Percentiles rank a stretch among this genome's conserved stretches.
Evolutionary conservation across 495 filamentous ascomycete genomes (phyloP).

Genomic region (Cercophora newfieldiana): DNA sequence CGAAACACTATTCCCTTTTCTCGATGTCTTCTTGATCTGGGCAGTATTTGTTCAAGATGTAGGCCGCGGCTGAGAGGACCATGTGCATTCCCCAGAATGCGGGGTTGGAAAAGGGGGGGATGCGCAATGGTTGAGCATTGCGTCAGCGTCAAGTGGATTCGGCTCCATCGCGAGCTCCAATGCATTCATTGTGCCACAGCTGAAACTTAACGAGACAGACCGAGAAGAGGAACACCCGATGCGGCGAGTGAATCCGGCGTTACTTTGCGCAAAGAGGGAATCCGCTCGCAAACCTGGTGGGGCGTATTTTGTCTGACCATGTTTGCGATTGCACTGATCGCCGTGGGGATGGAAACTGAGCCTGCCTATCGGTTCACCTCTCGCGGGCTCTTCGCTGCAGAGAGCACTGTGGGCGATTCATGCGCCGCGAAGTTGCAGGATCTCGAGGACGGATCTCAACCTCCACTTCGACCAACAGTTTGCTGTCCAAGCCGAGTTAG

Average conservation of each 20-base stretch:
- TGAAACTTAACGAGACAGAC: neutral
- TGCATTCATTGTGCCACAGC: neutral
- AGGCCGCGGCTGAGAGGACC: neutral
- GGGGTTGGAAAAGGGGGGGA: neutral
- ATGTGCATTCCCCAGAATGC: neutral
- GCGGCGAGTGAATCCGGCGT: neutral
- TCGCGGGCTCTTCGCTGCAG: neutral
- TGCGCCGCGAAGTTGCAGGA: neutral
- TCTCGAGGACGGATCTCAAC: too few species aligned
- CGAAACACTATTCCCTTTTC: neutral
- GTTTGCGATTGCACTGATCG: neutral
- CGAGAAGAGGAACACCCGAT: neutral
- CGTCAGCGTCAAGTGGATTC: neutral
- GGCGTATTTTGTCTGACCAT: neutral
- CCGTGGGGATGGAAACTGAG: neutral
- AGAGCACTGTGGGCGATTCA: neutral
- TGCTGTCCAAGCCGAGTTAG: neutral
- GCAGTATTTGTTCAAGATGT: neutral
- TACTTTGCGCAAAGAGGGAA: neutral
- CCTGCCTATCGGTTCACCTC: neutral
- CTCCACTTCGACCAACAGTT: neutral
- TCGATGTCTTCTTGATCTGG: neutral
- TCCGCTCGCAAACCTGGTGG: neutral
- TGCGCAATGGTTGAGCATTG: neutral
- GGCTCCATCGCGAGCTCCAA: neutral